phyloP scores from a whole-genome alignment of 2,329 filamentous ascomycete genomes.

The Talaromyces funiculosus region DNA sequence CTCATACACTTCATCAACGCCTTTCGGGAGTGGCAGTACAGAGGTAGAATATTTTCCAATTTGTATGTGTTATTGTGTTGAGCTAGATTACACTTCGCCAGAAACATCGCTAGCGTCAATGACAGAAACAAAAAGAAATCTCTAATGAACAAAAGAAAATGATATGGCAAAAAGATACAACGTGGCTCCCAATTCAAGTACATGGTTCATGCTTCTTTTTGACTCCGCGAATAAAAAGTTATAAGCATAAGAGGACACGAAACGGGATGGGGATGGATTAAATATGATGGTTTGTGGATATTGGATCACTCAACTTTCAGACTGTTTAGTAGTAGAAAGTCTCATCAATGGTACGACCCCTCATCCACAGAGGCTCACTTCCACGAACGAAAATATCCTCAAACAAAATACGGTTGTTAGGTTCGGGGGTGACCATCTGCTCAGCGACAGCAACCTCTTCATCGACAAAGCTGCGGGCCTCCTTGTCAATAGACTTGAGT shows the following conservation, averaged over 20 bases:
- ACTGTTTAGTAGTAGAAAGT: slow-evolving; percentile 67
- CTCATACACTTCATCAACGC: too few relatives aligned
- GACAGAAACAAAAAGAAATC: neutral
- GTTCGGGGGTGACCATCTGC: slow-evolving; percentile 74
- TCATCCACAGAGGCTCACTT: slow-evolving; percentile 79
- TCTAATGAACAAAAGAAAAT: slow-evolving; percentile 5
- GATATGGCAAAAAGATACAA: slow-evolving; percentile 5
- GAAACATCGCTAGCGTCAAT: neutral
- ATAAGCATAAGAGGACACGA: neutral
- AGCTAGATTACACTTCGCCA: slow-evolving; percentile 4
- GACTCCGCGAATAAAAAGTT: slow-evolving; percentile 1
- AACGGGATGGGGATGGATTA: neutral
- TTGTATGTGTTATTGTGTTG: slow-evolving; percentile 1
- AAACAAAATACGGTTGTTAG: slow-evolving; percentile 75
- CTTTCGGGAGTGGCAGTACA: too few relatives aligned
- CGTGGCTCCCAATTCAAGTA: slow-evolving; percentile 9
- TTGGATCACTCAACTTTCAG: neutral
- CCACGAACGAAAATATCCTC: slow-evolving; percentile 95
- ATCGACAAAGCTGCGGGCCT: slow-evolving; percentile 78
- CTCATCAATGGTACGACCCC: slow-evolving; percentile 85
- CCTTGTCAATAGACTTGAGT: slow-evolving; percentile 93
- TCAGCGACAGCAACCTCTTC: slow-evolving; percentile 86
- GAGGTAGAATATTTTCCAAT: neutral
- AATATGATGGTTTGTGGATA: neutral
- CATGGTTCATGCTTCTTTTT: slow-evolving; percentile 3